Conservation (phyloP, 371 early-diverging fungal genomes). For the Paramicrosporidium saccamoebae region DNA sequence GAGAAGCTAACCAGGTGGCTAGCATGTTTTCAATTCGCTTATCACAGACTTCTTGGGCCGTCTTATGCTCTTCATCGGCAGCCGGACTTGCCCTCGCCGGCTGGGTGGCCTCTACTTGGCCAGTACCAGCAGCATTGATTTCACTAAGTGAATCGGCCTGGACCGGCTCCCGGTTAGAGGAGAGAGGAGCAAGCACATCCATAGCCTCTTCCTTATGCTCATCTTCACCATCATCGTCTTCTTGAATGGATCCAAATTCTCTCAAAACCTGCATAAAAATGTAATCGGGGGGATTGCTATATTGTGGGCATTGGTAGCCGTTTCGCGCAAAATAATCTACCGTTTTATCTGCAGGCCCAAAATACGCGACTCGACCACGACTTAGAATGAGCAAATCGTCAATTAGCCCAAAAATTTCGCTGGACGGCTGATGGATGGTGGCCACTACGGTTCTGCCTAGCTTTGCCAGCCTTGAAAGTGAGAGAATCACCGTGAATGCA, state of each 20-base stretch:
- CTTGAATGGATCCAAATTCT: constrained; percentile 2
- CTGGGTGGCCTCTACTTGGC: no score
- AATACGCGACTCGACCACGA: constrained; percentile 15
- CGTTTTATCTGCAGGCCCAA: constrained; percentile 10
- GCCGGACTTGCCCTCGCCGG: no score
- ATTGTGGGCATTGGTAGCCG: constrained; percentile 15
- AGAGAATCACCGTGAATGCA: constrained; percentile 21
- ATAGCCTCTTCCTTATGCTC: constrained; percentile 1
- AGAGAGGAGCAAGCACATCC: no score
- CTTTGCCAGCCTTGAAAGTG: constrained; percentile 18
- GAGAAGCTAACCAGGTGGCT: constrained; percentile 4
- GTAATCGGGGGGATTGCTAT: constrained; percentile 31
- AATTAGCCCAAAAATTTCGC: constrained; percentile 18
- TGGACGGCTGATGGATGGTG: constrained; percentile 21
- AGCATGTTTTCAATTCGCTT: constrained; percentile 2
- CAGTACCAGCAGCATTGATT: no score
- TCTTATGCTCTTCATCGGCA: constrained; percentile 2
- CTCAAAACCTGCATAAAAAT: constrained; percentile 10
- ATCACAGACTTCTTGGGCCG: no score
- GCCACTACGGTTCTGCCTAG: constrained; percentile 17
- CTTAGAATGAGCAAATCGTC: constrained; percentile 18
- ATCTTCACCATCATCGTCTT: neutral
- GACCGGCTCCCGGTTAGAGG: no score
- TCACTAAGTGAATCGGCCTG: no score
- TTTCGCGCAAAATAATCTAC: constrained; percentile 10